Evolutionary conservation across 108 stramenopile genomes (phyloP).

Genomic region (Schizochytrium sp.): DNA sequence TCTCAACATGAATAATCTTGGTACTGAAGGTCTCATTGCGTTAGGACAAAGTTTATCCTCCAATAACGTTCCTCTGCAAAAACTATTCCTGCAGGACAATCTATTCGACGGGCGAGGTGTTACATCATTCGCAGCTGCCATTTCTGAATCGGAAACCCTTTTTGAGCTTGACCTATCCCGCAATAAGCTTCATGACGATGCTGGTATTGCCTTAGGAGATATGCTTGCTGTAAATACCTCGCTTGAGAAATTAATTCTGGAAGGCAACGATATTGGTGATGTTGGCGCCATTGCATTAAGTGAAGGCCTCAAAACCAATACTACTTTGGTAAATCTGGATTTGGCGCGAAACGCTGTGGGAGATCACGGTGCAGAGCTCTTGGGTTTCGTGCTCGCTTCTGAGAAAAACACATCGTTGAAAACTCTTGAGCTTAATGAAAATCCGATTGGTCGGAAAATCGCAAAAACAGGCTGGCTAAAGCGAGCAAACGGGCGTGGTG

Average conservation of each 20-base stretch:
- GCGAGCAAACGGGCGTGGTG: slow-evolving; percentile 14
- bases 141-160: background rate
- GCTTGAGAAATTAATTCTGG: background rate
- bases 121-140: background rate
- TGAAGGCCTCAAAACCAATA: background rate
- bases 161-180: slow-evolving; percentile 16
- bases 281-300: background rate
- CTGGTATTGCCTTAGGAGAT: background rate
- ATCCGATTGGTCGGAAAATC: slow-evolving; percentile 7
- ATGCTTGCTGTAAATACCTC: slow-evolving; percentile 4
- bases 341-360: slow-evolving; percentile 25
- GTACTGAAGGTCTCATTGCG: background rate
- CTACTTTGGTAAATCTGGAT: slow-evolving; percentile 5
- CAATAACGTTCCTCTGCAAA: background rate
- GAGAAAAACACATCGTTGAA: slow-evolving; percentile 13
- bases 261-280: slow-evolving; percentile 25
- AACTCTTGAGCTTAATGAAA: slow-evolving; percentile 4
- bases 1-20: slow-evolving; percentile 15
- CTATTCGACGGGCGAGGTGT: background rate
- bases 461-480: background rate
- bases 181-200: background rate
- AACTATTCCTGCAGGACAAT: slow-evolving; percentile 1
- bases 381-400: background rate
- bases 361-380: background rate
- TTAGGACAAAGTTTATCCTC: background rate